A percentile compares a stretch with the other conserved stretches of the same genome.
Evolutionary conservation across 2,329 filamentous ascomycete species (phyloP).

Genomic region (Aspergillus sp.): DNA sequence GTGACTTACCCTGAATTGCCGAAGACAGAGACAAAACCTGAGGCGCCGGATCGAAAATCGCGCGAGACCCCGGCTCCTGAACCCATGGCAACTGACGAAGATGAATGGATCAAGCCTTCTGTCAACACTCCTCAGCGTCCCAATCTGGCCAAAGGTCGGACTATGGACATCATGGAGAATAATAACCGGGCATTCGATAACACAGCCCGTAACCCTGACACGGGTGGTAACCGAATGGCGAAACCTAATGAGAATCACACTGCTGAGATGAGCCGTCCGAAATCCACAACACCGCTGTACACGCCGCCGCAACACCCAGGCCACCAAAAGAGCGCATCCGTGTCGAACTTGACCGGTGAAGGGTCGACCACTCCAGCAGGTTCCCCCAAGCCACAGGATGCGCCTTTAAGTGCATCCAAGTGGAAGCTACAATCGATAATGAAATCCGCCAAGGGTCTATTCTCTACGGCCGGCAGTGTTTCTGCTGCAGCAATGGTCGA

Average conservation of each 20-base stretch:
- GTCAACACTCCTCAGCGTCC: slow-evolving; percentile 43
- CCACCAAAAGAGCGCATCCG: slow-evolving; percentile 56
- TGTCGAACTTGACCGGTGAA: slow-evolving; percentile 50
- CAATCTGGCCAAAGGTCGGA: slow-evolving; percentile 53
- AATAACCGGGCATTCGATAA: slow-evolving; percentile 1
- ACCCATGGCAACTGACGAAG: slow-evolving; percentile 38
- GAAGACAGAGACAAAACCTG: slow-evolving; percentile 22
- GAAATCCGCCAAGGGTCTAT: slow-evolving; percentile 76
- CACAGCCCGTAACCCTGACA: slow-evolving; percentile 4
- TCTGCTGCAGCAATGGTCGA: slow-evolving; percentile 55
- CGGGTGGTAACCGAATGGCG: slow-evolving; percentile 9
- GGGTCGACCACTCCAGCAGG: slow-evolving; percentile 51
- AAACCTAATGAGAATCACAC: slow-evolving; percentile 11
- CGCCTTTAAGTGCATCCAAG: slow-evolving; percentile 84
- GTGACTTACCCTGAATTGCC: slow-evolving; percentile 33
- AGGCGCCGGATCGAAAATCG: slow-evolving; percentile 14
- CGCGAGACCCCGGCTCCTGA: slow-evolving; percentile 16
- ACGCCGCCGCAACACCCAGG: slow-evolving; percentile 44
- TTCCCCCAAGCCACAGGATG: slow-evolving; percentile 59
- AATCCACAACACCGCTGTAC: slow-evolving; percentile 59
- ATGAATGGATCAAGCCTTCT: slow-evolving; percentile 54
- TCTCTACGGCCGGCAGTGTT: slow-evolving; percentile 63
- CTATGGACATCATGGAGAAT: slow-evolving; percentile 56
- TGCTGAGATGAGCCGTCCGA: slow-evolving; percentile 46
- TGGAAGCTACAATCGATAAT: slow-evolving; percentile 86